Evolutionary conservation across 108 stramenopile genomes (phyloP).

Genomic region (Discostella stelligeroides): DNA sequence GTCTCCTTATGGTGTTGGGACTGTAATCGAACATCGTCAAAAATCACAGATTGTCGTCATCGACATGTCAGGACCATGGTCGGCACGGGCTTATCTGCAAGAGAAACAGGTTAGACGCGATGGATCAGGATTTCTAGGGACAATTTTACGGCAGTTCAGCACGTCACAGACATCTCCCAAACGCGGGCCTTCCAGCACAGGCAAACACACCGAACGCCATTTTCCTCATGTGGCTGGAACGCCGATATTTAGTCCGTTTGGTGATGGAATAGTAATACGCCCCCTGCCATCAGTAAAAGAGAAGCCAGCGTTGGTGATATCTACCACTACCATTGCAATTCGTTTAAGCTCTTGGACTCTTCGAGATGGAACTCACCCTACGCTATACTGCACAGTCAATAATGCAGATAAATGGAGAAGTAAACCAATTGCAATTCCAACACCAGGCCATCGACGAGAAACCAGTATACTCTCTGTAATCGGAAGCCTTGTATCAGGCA

Average conservation of each 20-base stretch:
- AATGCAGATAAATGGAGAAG: conserved; percentile 75
- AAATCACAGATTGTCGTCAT: conserved; percentile 69
- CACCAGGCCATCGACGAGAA: conserved; percentile 43
- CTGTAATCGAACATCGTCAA: conserved; percentile 71
- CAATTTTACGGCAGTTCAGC: conserved; percentile 52
- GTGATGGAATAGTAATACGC: conserved; percentile 62
- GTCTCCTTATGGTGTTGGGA: conserved; percentile 80
- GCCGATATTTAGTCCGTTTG: conserved; percentile 71
- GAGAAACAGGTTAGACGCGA: conserved; percentile 58
- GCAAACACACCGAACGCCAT: conserved; percentile 39
- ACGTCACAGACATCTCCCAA: conserved; percentile 27
- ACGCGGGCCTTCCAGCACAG: conserved; percentile 29
- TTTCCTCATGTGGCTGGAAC: conserved; percentile 67
- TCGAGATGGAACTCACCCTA: conserved; percentile 72
- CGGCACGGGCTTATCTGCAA: conserved; percentile 68
- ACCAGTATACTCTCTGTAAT: conserved; percentile 61
- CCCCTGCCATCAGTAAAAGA: conserved; percentile 34
- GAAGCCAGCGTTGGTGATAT: conserved; percentile 5
- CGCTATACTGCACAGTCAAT: conserved; percentile 74
- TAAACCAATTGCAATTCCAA: conserved; percentile 23
- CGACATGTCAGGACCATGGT: conserved; percentile 70
- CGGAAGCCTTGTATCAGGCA: conserved; percentile 63
- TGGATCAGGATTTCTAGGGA: conserved; percentile 63
- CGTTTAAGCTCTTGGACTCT: conserved; percentile 74
- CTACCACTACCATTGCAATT: conserved; percentile 62